phyloP scores from a whole-genome alignment of 225 moss, liverwort and hornwort genomes.

The Marchantia paleacea region DNA sequence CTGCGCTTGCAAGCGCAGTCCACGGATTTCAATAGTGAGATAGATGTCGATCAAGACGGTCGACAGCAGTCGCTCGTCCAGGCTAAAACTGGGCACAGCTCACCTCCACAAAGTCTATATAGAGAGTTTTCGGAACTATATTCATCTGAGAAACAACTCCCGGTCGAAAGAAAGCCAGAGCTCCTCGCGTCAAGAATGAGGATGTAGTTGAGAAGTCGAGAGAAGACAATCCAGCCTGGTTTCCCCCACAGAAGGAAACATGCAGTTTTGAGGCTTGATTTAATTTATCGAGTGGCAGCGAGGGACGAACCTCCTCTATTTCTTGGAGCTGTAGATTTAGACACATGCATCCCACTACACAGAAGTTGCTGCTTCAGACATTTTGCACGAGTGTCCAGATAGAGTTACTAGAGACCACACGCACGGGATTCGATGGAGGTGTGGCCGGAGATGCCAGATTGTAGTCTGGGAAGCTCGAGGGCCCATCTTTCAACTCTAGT shows the following conservation, averaged over 20 bases:
- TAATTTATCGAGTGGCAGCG: not conserved
- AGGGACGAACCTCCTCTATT: not conserved
- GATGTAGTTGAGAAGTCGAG: not conserved
- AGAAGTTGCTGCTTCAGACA: not conserved
- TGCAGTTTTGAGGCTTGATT: not conserved
- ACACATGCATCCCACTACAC: not conserved
- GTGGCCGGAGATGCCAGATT: no score
- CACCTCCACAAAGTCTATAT: not conserved
- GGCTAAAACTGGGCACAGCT: not conserved
- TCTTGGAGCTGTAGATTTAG: not conserved
- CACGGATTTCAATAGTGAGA: not conserved
- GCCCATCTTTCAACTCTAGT: no score
- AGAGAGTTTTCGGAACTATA: not conserved
- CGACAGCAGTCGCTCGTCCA: no score
- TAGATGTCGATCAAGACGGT: not conserved
- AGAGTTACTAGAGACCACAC: no score
- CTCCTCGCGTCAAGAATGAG: not conserved
- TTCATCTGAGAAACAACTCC: not conserved
- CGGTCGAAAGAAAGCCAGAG: not conserved
- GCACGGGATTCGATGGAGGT: no score
- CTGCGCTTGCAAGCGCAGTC: constrained; percentile 2
- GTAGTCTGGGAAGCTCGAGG: no score
- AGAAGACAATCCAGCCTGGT: not conserved
- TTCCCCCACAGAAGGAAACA: not conserved
- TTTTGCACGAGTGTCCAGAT: no score